These are phyloP conservation scores for Elsinoe batatas DNA, from an alignment of 2,329 filamentous ascomycete species.

Conservation along the genomic window DNA sequence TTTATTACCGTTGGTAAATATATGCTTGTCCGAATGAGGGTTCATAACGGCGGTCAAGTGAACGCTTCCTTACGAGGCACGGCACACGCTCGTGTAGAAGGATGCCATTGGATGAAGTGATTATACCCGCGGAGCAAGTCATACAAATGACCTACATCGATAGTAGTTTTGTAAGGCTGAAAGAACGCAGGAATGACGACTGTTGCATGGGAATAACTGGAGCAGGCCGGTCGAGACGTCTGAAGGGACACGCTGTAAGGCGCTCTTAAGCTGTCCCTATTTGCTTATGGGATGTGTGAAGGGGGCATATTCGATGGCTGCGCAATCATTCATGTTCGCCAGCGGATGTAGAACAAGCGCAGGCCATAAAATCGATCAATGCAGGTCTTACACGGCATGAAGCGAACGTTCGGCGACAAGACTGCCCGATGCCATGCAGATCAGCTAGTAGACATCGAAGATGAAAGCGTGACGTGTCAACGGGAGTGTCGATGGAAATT, in stretches of 20 bases:
- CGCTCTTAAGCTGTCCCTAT: too few relatives aligned
- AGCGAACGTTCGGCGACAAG: not conserved
- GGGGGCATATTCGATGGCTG: too few relatives aligned
- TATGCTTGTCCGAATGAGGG: conserved; percentile 8
- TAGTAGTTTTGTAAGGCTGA: not conserved
- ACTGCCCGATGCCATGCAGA: not conserved
- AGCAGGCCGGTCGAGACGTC: too few relatives aligned
- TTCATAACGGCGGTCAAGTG: not conserved
- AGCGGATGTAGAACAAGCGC: too few relatives aligned
- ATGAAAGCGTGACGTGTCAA: not conserved
- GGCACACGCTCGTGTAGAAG: not conserved
- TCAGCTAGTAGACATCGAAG: not conserved
- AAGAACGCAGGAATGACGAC: too few relatives aligned
- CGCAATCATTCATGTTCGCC: too few relatives aligned
- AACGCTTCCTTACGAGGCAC: not conserved
- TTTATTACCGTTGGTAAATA: conserved; percentile 6
- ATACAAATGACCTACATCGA: not conserved
- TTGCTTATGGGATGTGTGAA: too few relatives aligned
- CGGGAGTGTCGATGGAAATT: too few relatives aligned
- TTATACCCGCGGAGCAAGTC: not conserved
- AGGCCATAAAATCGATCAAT: too few relatives aligned
- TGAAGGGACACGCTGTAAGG: too few relatives aligned
- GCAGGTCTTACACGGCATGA: not conserved
- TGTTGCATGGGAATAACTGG: too few relatives aligned
- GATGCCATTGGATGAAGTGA: not conserved